These are phyloP conservation scores for Benincasa hispida DNA, from an alignment of 306 rosid species.

Conservation along the genomic window DNA sequence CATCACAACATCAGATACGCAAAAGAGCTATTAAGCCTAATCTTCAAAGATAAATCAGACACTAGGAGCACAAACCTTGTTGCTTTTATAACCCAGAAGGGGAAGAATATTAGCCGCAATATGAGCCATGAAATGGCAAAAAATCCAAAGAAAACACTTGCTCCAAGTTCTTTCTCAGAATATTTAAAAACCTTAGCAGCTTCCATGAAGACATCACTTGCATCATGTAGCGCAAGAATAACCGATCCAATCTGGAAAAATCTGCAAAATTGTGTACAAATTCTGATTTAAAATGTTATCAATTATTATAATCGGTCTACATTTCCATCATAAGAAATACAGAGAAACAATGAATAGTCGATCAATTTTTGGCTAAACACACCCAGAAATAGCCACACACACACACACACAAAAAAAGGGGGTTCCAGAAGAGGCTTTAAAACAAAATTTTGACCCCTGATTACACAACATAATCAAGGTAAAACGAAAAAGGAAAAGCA, in stretches of 20 bases:
- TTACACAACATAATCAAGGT: not conserved
- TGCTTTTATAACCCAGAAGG: slow-evolving; percentile 77
- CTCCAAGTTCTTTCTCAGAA: slow-evolving; percentile 75
- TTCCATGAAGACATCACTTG: slow-evolving; percentile 95
- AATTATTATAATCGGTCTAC: not conserved
- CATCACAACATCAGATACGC: slow-evolving; percentile 20
- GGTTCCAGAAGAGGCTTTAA: not conserved
- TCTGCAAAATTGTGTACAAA: slow-evolving; percentile 24
- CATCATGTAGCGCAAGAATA: slow-evolving; percentile 85
- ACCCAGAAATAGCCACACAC: not conserved
- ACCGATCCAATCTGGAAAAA: slow-evolving; percentile 81
- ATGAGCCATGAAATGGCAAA: slow-evolving; percentile 81
- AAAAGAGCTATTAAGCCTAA: slow-evolving; percentile 7
- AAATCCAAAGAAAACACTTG: slow-evolving; percentile 72
- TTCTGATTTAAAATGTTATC: not conserved
- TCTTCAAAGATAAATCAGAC: slow-evolving; percentile 13
- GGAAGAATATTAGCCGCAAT: slow-evolving; percentile 72
- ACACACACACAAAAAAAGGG: not conserved
- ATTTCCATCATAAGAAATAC: not conserved
- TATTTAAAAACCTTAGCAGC: slow-evolving; percentile 93
- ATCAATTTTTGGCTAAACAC: not conserved
- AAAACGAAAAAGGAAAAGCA: not conserved
- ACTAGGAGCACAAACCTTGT: slow-evolving; percentile 54
- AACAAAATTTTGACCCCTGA: not conserved
- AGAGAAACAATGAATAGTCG: not conserved